Evolutionary conservation across 2,329 filamentous ascomycete species (phyloP).

Genomic region (Alternaria alternata): DNA sequence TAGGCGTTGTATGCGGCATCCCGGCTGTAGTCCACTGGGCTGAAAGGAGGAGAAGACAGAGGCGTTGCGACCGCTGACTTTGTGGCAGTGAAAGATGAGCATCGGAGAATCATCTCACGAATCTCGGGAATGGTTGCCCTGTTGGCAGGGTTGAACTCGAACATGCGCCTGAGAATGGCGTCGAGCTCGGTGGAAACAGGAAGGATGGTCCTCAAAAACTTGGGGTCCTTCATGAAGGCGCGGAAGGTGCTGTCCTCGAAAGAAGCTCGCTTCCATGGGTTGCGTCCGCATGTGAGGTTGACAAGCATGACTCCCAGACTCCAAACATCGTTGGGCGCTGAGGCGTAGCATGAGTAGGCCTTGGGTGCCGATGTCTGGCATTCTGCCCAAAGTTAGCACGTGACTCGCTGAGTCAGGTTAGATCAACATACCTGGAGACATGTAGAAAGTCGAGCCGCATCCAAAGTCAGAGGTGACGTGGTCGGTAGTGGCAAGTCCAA

Average conservation of each 20-base stretch:
- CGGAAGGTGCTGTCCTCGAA: conserved; percentile 93
- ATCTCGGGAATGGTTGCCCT: conserved; percentile 85
- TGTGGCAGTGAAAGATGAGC: conserved; percentile 73
- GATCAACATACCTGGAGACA: conserved; percentile 87
- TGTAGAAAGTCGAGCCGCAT: conserved; percentile 98
- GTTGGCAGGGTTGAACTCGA: conserved; percentile 82
- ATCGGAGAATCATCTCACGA: conserved; percentile 76
- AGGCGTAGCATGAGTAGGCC: conserved; percentile 81
- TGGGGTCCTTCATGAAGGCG: conserved; percentile 82
- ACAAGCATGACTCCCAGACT: conserved; percentile 97
- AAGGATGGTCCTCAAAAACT: conserved; percentile 91
- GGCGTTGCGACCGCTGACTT: conserved; percentile 54
- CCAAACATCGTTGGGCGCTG: conserved; percentile 96
- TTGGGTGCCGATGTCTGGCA: conserved; percentile 80
- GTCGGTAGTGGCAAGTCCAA: conserved; percentile 90
- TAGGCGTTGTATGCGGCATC: conserved; percentile 41
- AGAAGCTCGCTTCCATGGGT: conserved; percentile 98
- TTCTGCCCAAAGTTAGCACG: conserved; percentile 66
- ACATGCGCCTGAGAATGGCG: conserved; percentile 84
- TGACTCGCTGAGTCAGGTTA: conserved; percentile 13
- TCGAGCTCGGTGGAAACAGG: conserved; percentile 91
- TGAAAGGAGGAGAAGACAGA: conserved; percentile 55
- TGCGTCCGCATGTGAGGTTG: conserved; percentile 96
- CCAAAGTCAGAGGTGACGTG: conserved; percentile 90
- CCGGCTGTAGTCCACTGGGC: conserved; percentile 49